Percentiles rank a stretch among this genome's conserved stretches.
Evolutionary conservation across 2,329 filamentous ascomycete species (phyloP).

Genomic region (Celoporthe dispersa): DNA sequence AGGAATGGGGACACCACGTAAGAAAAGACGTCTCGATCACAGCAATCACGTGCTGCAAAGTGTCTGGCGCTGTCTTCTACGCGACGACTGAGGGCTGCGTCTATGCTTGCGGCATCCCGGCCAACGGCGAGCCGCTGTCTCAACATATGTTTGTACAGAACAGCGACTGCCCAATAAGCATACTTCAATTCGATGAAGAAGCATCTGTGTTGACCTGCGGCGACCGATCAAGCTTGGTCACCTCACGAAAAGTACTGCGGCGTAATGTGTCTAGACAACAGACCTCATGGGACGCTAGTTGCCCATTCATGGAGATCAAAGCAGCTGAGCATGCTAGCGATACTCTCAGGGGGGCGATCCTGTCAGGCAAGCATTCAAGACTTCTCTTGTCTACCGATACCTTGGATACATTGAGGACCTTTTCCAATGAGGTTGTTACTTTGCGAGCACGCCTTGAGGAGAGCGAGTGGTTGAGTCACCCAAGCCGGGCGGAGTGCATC

Average conservation of each 20-base stretch:
- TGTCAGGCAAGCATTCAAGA: neutral
- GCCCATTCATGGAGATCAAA: neutral
- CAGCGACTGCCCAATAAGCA: neutral
- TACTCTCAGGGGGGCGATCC: neutral
- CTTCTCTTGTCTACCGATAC: neutral
- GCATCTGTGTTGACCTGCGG: slow-evolving; percentile 25
- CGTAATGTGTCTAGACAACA: neutral
- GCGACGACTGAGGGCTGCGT: slow-evolving; percentile 34
- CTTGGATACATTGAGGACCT: neutral
- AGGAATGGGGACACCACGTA: slow-evolving; percentile 25
- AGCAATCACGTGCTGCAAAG: slow-evolving; percentile 26
- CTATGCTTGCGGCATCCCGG: slow-evolving; percentile 29
- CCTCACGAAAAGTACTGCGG: slow-evolving; percentile 24
- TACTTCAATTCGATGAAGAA: slow-evolving; percentile 32
- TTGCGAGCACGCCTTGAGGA: neutral
- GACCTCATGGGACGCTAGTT: neutral
- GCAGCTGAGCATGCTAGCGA: neutral
- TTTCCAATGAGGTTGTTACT: neutral
- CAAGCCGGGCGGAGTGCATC: neutral
- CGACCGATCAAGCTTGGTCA: slow-evolving; percentile 28
- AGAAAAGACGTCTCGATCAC: slow-evolving; percentile 24
- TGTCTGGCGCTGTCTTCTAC: slow-evolving; percentile 27
- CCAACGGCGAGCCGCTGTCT: slow-evolving; percentile 21
- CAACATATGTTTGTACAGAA: slow-evolving; percentile 31
- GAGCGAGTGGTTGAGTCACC: neutral